Evolutionary conservation across 805 yeast species (phyloP), one percentile per base, ranked within the genome.

Genomic region (Monosporozyma solicola): DNA sequence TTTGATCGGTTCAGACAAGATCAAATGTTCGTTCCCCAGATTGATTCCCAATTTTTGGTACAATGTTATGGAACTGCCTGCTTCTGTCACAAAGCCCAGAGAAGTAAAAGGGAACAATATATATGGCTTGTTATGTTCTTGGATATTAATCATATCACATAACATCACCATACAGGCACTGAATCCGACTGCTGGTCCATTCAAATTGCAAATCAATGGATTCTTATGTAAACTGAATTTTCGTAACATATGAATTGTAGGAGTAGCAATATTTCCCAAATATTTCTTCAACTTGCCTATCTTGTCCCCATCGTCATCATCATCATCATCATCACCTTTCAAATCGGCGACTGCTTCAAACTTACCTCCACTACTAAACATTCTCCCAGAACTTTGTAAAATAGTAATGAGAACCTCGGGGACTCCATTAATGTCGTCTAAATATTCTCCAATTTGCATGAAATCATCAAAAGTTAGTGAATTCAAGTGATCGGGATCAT

Each of bases 101-200:
- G 84, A 84, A 47, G 90, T 80, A 68, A 89, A 89, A 6, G 97
- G 96, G 16, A 84, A 77, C 63, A 84, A 75, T 58, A 88, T 63
- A 55, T 83, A 78, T 29, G 76, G 72, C 39, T 75, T 78, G 60
- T 83, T 80, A 13, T n/a, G n/a, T 11, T 41, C 33, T 57, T 74
- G 77, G 10, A 84, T 83, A 62, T 85, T 87, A 11, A 89, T 73
- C 54, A 89, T 74, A 67, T 89, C 97, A 66, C 86, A 80, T 51
- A 85, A 70, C 41, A 84, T 77, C 13, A 87, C 84, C 50, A 89
- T 65, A 0, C 88, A 86, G 6, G 91, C 81, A 31, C 83, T 73
- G 51, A 89, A 74, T 0, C 97, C 97, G 55, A 89, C 77, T 5
- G 83, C 95, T 0, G 97, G 96, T 0, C 97, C 97, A 64, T 89